Evolutionary conservation across 2,329 filamentous ascomycete species (phyloP), one percentile per base, ranked within the genome.

Genomic region (Sclerotinia glacialis): DNA sequence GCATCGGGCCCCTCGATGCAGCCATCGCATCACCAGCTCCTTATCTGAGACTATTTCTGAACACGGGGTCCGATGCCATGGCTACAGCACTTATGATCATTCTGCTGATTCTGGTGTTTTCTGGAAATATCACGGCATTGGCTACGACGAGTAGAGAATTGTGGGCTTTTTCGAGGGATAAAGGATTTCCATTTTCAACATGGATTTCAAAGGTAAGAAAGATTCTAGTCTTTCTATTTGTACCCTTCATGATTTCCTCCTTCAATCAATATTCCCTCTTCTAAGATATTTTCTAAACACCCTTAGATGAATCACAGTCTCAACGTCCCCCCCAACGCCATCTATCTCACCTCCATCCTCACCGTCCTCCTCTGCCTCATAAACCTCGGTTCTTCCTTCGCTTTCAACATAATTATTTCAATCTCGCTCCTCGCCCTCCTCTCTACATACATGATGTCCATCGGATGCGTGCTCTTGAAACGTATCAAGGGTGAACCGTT

Each of bases 361-460:
- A 66, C 71, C 23, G 59, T 58, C 16, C 54, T 72, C 52, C 70
- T 74, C 61, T 72, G 69, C 49, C 70, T 72, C 37, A 83, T 84
- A 76, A 83, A 82, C 74, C 80, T 84, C 65, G 82, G 80, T 49
- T 83, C 79, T n/a, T 75, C 78, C 2, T 78, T 79, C 8, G 83
- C 82, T 5, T 83, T 85, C 74, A 82, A 84, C 71, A 82, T 80
- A 66, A 80, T 85, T 69, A 78, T 82, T n/a, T 84, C 82, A 1
- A 77, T 86, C 16, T 80, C 80, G 34, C 78, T 83, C 61, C 80
- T 78, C 44, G 80, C 81, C 1, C 78, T 85, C 21, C 80, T 85
- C 59, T 79, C 79, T 26, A 83, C 81, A 23, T 85, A 85, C 71
- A 78, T 85, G 64, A 77, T 84, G 53, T 80, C 80, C 42, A 78